These are phyloP conservation scores for Fusarium begoniae DNA, from an alignment of 2,329 filamentous ascomycete species.

Conservation along the genomic window DNA sequence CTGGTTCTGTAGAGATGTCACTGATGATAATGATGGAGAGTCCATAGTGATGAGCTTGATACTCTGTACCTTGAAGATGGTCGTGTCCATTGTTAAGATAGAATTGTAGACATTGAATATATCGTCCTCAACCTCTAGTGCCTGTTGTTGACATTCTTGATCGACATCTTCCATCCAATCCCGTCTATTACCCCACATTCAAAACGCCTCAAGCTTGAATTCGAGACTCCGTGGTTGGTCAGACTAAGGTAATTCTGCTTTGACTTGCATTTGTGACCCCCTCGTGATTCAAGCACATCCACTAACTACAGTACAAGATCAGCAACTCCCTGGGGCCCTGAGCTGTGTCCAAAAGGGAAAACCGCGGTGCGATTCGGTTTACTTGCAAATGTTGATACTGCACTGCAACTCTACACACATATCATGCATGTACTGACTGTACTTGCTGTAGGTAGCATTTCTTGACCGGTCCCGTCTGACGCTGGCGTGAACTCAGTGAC, in stretches of 20 bases:
- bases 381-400: background rate
- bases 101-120: too few species aligned
- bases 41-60: background rate
- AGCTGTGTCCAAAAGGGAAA: background rate
- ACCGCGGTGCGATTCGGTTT: background rate
- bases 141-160: background rate
- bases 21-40: background rate
- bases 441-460: background rate
- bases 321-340: background rate
- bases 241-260: conserved; percentile 18
- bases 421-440: background rate
- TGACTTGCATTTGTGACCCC: conserved; percentile 19
- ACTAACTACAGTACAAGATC: background rate
- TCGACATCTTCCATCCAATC: conserved; percentile 7
- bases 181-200: conserved; percentile 23
- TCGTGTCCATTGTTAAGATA: background rate
- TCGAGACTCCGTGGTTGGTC: conserved; percentile 29
- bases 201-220: conserved; percentile 23
- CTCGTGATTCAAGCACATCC: conserved; percentile 25
- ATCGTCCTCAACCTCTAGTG: background rate
- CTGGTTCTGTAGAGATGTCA: background rate
- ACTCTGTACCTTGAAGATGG: background rate
- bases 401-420: background rate
- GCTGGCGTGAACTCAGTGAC: background rate
- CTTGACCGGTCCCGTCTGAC: background rate